These are phyloP conservation scores for Colletotrichum abscissum DNA, from an alignment of 2,329 filamentous ascomycete genomes.

Conservation along the genomic window DNA sequence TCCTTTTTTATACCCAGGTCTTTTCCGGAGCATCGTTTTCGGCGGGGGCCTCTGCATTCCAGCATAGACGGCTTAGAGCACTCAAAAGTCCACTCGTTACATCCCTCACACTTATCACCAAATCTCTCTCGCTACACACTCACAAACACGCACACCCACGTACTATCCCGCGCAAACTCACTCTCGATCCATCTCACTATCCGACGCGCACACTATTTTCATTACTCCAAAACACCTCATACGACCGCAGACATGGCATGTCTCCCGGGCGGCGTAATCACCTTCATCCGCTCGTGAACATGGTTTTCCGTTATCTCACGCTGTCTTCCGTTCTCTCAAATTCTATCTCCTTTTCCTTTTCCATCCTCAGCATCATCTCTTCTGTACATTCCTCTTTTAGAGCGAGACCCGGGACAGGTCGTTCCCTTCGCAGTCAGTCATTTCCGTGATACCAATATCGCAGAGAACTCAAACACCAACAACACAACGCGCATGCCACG, in stretches of 20 bases:
- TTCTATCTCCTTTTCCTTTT: not conserved
- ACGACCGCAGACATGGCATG: conserved; percentile 30
- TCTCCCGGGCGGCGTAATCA: conserved; percentile 26
- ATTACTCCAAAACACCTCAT: not conserved
- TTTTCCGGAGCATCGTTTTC: conserved; percentile 38
- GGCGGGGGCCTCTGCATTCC: conserved; percentile 30
- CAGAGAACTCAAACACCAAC: conserved; percentile 24
- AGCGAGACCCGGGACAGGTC: conserved; percentile 38
- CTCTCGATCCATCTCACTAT: not conserved
- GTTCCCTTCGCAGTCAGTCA: conserved; percentile 37
- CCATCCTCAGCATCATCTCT: conserved; percentile 24
- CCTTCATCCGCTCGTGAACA: conserved; percentile 34
- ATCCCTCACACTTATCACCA: conserved; percentile 13
- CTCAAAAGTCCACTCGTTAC: conserved; percentile 36
- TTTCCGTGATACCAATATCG: conserved; percentile 38
- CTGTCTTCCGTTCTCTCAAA: not conserved
- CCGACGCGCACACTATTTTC: conserved; percentile 19
- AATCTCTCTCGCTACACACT: conserved; percentile 18
- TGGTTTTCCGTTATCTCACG: conserved; percentile 16
- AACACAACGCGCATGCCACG: conserved; percentile 3
- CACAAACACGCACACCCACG: not conserved
- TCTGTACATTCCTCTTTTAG: conserved; percentile 37
- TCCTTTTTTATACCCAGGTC: conserved; percentile 39
- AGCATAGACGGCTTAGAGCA: conserved; percentile 37
- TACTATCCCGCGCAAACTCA: not conserved